These are phyloP conservation scores for Colletotrichum plurivorum DNA, from an alignment of 2,329 filamentous ascomycete genomes.

Conservation along the genomic window DNA sequence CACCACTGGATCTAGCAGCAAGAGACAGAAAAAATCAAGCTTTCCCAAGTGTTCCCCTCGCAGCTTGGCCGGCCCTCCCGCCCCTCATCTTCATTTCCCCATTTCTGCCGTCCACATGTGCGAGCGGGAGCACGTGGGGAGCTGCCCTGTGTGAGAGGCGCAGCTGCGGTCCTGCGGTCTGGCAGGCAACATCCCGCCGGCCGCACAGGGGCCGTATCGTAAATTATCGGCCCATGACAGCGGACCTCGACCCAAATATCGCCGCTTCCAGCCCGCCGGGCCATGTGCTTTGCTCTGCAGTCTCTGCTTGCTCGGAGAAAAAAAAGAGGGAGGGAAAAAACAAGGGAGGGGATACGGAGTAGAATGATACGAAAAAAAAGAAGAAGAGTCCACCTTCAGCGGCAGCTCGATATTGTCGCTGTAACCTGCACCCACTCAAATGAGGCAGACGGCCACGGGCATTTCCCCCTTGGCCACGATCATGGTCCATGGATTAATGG, in stretches of 20 bases:
- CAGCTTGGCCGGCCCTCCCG: slow-evolving; percentile 12
- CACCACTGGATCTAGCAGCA: neutral
- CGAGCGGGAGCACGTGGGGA: slow-evolving; percentile 33
- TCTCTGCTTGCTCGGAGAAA: slow-evolving; percentile 6
- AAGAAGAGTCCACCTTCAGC: neutral
- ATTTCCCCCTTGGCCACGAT: slow-evolving; percentile 2
- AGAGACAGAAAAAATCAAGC: slow-evolving; percentile 26
- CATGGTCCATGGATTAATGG: neutral
- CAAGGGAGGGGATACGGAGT: too few species aligned
- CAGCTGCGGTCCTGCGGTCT: neutral
- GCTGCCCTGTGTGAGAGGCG: slow-evolving; percentile 34
- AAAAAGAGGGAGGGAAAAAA: neutral
- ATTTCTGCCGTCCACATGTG: slow-evolving; percentile 27
- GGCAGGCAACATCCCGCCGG: neutral
- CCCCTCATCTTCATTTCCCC: slow-evolving; percentile 29
- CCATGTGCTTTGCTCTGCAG: neutral
- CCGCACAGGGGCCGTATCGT: neutral
- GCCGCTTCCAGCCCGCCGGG: slow-evolving; percentile 28
- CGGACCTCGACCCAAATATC: slow-evolving; percentile 6
- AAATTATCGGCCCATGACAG: neutral
- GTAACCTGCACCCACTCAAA: slow-evolving; percentile 4
- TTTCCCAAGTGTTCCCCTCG: slow-evolving; percentile 27
- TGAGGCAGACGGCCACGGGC: slow-evolving; percentile 11
- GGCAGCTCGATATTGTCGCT: neutral
- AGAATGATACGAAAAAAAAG: too few species aligned